These are phyloP conservation scores for Elymus sibiricus DNA, from an alignment of 176 grass and related monocot species.

Conservation along the genomic window DNA sequence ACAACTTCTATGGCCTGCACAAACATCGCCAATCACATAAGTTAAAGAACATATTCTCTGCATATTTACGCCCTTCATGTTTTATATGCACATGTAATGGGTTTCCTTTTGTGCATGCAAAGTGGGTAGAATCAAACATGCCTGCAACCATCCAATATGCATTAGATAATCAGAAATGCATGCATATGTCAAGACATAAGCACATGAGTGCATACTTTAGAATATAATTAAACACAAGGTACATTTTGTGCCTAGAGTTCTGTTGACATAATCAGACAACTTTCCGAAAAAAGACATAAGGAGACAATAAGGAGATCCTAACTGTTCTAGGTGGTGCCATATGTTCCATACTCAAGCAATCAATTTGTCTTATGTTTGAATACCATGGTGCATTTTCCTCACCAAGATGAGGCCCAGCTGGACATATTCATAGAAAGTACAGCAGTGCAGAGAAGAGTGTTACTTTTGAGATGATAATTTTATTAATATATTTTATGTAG, in stretches of 20 bases:
- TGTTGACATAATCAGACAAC: not conserved
- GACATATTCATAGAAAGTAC: not conserved
- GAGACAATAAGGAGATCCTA: no score
- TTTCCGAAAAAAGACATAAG: no score
- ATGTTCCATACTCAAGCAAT: no score
- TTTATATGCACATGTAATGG: not conserved
- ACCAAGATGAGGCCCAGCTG: not conserved
- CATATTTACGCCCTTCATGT: slow-evolving; percentile 33
- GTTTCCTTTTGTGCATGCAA: not conserved
- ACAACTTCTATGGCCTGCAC: slow-evolving; percentile 84
- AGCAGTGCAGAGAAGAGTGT: not conserved
- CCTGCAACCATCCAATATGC: not conserved
- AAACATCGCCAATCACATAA: slow-evolving; percentile 26
- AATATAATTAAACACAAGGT: not conserved
- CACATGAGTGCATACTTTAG: no score
- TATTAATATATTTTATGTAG: not conserved
- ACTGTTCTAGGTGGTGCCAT: no score
- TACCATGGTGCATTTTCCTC: not conserved
- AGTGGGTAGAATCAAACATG: not conserved
- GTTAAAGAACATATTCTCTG: not conserved
- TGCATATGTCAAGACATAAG: not conserved
- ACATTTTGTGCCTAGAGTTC: not conserved
- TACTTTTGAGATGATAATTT: not conserved
- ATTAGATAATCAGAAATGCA: not conserved
- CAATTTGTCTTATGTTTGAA: no score